These are phyloP conservation scores for Arthromyces matolae DNA, from an alignment of 768 basidiomycete species.

Conservation along the genomic window DNA sequence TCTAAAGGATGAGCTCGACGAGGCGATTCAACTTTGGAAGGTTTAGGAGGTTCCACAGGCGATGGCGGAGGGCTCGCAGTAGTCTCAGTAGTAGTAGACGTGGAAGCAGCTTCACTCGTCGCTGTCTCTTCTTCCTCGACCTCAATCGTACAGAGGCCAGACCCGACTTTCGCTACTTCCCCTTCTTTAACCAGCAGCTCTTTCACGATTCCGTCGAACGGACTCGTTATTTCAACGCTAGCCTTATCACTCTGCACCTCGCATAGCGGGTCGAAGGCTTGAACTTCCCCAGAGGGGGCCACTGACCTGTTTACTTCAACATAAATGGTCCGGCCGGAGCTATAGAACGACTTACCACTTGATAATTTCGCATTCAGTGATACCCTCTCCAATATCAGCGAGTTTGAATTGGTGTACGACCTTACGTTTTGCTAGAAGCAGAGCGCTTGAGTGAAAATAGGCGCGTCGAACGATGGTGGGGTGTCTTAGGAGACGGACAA, in stretches of 20 bases:
- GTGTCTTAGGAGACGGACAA: conserved; percentile 30
- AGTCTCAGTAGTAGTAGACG: conserved; percentile 16
- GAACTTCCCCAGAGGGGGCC: conserved; percentile 44
- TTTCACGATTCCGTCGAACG: conserved; percentile 73
- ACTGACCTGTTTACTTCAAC: conserved; percentile 52
- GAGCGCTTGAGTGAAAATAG: conserved; percentile 32
- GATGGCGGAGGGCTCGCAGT: conserved; percentile 10
- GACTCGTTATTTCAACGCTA: conserved; percentile 86
- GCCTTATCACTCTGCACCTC: conserved; percentile 92
- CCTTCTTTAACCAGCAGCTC: conserved; percentile 77
- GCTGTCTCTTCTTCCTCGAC: conserved; percentile 56
- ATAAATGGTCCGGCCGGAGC: conserved; percentile 24
- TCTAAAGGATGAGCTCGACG: conserved; percentile 60
- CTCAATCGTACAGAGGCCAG: conserved; percentile 75
- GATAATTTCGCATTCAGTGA: conserved; percentile 87
- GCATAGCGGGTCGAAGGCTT: conserved; percentile 70
- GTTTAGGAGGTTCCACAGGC: conserved; percentile 3
- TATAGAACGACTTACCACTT: conserved; percentile 61
- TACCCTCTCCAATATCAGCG: conserved; percentile 87
- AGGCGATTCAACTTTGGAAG: conserved; percentile 1
- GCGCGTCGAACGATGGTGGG: conserved; percentile 15
- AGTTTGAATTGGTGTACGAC: conserved; percentile 63
- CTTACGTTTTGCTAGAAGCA: conserved; percentile 29
- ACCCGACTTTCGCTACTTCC: conserved; percentile 79
- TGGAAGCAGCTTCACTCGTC: conserved; percentile 13